Evolutionary conservation across 306 rosid species (phyloP).

Genomic region (Acacia melanoxylon): DNA sequence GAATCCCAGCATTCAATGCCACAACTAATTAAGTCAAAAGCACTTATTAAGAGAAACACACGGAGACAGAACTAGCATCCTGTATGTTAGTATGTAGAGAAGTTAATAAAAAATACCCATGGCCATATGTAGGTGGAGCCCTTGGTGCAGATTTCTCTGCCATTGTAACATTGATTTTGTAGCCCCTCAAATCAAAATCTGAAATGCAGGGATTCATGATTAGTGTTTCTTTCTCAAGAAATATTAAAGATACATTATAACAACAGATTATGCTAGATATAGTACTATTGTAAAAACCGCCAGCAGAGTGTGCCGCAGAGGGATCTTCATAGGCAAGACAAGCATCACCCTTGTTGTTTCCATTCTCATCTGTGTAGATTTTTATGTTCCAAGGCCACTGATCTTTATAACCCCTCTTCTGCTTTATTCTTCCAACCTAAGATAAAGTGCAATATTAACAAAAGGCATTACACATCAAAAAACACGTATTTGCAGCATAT

Average conservation of each 20-base stretch:
- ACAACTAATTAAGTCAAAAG: neutral
- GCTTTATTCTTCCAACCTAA: slow-evolving; percentile 98
- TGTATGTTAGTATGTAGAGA: neutral
- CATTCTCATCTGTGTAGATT: slow-evolving; percentile 87
- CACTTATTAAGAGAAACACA: neutral
- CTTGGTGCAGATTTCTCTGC: slow-evolving; percentile 96
- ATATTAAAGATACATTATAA: neutral
- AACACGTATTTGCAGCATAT: neutral
- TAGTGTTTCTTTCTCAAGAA: neutral
- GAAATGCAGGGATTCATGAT: slow-evolving; percentile 31
- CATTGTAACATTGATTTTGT: slow-evolving; percentile 82
- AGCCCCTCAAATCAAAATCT: slow-evolving; percentile 91
- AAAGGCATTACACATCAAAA: neutral
- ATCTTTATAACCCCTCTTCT: slow-evolving; percentile 97
- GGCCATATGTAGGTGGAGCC: slow-evolving; percentile 63
- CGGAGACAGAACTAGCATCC: neutral
- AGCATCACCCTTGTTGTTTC: slow-evolving; percentile 96
- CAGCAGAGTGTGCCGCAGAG: slow-evolving; percentile 95
- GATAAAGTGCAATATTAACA: neutral
- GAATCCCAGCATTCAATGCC: slow-evolving; percentile 6
- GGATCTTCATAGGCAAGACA: slow-evolving; percentile 95
- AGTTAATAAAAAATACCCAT: slow-evolving; percentile 56
- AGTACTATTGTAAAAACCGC: slow-evolving; percentile 85
- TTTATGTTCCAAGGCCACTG: slow-evolving; percentile 98
- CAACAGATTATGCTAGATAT: neutral